Conservation (phyloP, 306 rosid genomes). For the Medicago arabica region DNA sequence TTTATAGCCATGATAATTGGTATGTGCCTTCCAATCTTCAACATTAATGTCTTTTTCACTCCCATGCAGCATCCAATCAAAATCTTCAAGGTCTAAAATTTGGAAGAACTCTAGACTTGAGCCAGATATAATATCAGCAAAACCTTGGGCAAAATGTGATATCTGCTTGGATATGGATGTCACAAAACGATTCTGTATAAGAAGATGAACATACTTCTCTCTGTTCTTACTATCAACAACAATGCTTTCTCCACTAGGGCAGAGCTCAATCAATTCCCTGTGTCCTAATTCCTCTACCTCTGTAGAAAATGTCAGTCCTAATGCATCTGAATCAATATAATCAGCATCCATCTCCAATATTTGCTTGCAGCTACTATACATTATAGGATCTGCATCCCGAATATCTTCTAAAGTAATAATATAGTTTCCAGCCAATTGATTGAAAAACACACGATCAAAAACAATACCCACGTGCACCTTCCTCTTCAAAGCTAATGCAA, state of each 20-base stretch:
- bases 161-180: conserved; percentile 76
- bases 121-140: conserved; percentile 66
- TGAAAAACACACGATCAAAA: conserved; percentile 82
- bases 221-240: conserved; percentile 78
- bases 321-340: conserved; percentile 79
- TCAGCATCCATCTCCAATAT: conserved; percentile 82
- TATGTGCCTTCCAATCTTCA: conserved; percentile 91
- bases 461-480: conserved; percentile 84
- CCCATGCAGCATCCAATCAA: conserved; percentile 89
- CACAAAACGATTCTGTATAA: conserved; percentile 72
- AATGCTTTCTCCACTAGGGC: conserved; percentile 68
- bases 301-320: conserved; percentile 82
- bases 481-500: conserved; percentile 86
- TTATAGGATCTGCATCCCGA: conserved; percentile 75
- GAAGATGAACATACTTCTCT: conserved; percentile 71
- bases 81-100: conserved; percentile 78
- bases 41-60: conserved; percentile 66
- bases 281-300: conserved; percentile 84
- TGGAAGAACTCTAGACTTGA: conserved; percentile 51
- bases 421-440: conserved; percentile 74
- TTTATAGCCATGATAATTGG: conserved; percentile 75
- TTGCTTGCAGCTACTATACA: conserved; percentile 81
- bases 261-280: conserved; percentile 72
- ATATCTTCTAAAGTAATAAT: conserved; percentile 79
- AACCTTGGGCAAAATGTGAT: conserved; percentile 74